A percentile compares a stretch with the other conserved stretches of the same genome.
Conservation (phyloP, 2,329 filamentous ascomycete species). For the Sclerotiophoma versabilis region DNA sequence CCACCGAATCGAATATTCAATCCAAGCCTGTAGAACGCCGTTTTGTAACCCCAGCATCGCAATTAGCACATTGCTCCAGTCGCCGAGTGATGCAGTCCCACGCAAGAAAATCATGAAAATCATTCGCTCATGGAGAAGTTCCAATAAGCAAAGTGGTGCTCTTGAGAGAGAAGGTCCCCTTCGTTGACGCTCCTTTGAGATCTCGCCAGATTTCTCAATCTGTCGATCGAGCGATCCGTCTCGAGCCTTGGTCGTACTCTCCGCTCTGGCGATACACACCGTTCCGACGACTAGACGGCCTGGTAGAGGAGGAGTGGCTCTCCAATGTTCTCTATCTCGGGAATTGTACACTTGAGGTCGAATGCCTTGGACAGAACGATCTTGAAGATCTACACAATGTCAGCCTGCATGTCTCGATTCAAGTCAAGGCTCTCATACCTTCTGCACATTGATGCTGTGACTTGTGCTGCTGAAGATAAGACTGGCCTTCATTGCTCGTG, state of each 20-base stretch:
- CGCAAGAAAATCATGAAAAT: constrained; percentile 46
- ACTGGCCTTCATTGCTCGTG: constrained; percentile 96
- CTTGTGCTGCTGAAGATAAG: constrained; percentile 99
- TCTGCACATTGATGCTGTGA: constrained; percentile 99
- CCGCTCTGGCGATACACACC: constrained; percentile 22
- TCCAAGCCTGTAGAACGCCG: constrained; percentile 39
- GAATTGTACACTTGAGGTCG: constrained; percentile 98
- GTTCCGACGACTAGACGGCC: constrained; percentile 48
- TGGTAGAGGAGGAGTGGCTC: constrained; percentile 90
- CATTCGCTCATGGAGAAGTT: constrained; percentile 47
- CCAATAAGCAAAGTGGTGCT: constrained; percentile 30
- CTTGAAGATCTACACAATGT: constrained; percentile 85
- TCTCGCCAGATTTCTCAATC: neutral
- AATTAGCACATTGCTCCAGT: constrained; percentile 45
- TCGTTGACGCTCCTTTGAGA: neutral
- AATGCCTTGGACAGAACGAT: constrained; percentile 99
- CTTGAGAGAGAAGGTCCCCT: neutral
- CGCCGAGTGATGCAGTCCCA: constrained; percentile 47
- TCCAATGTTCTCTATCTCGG: constrained; percentile 97
- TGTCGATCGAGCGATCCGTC: neutral
- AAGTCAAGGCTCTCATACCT: constrained; percentile 64
- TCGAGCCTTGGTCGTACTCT: constrained; percentile 25
- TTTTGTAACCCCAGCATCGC: constrained; percentile 32
- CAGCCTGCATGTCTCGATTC: constrained; percentile 22
- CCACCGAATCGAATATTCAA: constrained; percentile 18